Evolutionary conservation across 352 stramenopile genomes (phyloP).

Genomic region (Phytophthora kernoviae): DNA sequence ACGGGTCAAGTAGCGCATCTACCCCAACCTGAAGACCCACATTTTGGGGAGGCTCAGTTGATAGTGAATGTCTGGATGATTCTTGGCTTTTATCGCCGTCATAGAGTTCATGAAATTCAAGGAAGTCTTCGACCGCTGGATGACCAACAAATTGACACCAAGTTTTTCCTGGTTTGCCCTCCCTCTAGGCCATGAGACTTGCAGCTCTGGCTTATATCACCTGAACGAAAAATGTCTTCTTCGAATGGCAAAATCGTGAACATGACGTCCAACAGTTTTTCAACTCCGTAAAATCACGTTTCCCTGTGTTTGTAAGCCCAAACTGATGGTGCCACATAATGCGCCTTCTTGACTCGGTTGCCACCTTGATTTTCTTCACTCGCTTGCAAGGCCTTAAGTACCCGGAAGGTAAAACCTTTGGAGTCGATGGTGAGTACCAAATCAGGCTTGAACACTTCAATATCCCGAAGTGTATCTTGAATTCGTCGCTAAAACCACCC

Average conservation of each 20-base stretch:
- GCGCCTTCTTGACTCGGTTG: constrained; percentile 47
- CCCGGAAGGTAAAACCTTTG: constrained; percentile 77
- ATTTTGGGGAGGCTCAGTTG: not conserved
- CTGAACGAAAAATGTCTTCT: constrained; percentile 44
- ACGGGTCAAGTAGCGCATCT: constrained; percentile 38
- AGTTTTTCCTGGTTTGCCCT: not conserved
- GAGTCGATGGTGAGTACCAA: constrained; percentile 82
- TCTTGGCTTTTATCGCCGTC: constrained; percentile 3
- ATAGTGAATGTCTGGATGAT: not conserved
- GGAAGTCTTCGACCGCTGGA: constrained; percentile 70
- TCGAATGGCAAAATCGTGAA: constrained; percentile 80
- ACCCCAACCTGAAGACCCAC: not conserved
- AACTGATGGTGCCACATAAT: constrained; percentile 81
- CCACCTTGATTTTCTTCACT: constrained; percentile 3
- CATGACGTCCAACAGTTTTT: constrained; percentile 58
- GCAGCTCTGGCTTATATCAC: not conserved
- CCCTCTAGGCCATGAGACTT: not conserved
- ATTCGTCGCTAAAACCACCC: constrained; percentile 42
- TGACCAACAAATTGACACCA: constrained; percentile 76
- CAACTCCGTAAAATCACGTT: constrained; percentile 44
- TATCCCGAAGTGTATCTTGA: constrained; percentile 58
- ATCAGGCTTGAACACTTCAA: constrained; percentile 51
- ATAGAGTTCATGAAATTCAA: constrained; percentile 52
- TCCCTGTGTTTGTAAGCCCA: constrained; percentile 72
- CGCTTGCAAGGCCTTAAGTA: constrained; percentile 48